Evolutionary conservation across 495 filamentous ascomycete species (phyloP).

Genomic region (Parathielavia appendiculata): DNA sequence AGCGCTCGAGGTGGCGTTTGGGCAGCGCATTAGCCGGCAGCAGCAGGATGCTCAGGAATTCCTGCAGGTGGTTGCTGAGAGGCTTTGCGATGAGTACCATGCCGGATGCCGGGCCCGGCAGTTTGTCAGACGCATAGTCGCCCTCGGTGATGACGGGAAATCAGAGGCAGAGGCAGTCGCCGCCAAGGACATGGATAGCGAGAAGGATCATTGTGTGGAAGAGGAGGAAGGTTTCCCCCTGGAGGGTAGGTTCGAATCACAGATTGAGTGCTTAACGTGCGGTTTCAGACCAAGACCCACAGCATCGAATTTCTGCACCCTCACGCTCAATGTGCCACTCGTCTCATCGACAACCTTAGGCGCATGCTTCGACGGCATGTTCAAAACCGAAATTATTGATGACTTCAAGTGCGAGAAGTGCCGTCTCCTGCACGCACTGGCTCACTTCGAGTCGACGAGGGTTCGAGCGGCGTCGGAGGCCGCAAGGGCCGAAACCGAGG

Average conservation of each 20-base stretch:
- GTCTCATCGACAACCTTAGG: slow-evolving; percentile 46
- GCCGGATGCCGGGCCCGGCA: slow-evolving; percentile 67
- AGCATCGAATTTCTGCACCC: slow-evolving; percentile 78
- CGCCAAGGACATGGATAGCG: neutral
- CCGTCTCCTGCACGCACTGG: slow-evolving; percentile 68
- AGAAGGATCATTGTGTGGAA: slow-evolving; percentile 46
- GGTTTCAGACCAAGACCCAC: slow-evolving; percentile 81
- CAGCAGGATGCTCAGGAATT: slow-evolving; percentile 99
- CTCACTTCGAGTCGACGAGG: slow-evolving; percentile 32
- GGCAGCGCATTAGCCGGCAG: slow-evolving; percentile 80
- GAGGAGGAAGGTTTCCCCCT: slow-evolving; percentile 74
- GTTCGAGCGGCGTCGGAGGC: slow-evolving; percentile 44
- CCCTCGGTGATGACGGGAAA: neutral
- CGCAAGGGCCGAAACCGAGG: slow-evolving; percentile 39
- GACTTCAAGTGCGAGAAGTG: slow-evolving; percentile 95
- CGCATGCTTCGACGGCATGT: slow-evolving; percentile 81
- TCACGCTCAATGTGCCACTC: slow-evolving; percentile 89
- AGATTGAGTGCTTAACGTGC: slow-evolving; percentile 88
- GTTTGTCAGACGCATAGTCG: slow-evolving; percentile 30
- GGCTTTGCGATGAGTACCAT: slow-evolving; percentile 89
- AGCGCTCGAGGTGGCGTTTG: slow-evolving; percentile 78
- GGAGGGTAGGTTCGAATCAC: slow-evolving; percentile 80
- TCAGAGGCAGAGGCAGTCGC: neutral
- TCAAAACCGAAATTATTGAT: slow-evolving; percentile 94
- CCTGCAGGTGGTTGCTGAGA: slow-evolving; percentile 85